Percentiles rank a stretch among this genome's conserved stretches.
Evolutionary conservation across 2,329 filamentous ascomycete species (phyloP).

Genomic region (Fusarium virguliforme): DNA sequence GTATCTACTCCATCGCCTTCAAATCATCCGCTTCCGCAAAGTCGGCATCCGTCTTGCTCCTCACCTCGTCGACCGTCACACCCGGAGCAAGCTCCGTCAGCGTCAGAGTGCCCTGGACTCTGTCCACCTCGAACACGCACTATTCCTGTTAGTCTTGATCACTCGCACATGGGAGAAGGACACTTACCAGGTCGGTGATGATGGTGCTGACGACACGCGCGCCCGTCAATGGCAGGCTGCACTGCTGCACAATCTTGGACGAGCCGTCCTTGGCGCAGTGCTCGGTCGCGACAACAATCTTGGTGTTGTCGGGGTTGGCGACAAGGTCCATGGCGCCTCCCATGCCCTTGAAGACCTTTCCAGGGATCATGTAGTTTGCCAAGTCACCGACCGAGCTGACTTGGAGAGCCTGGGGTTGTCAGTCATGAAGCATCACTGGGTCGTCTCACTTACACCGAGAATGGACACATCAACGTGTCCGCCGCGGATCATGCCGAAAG

Average conservation of each 20-base stretch:
- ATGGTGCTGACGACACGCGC: conserved; percentile 79
- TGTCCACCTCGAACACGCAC: conserved; percentile 81
- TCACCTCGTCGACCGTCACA: conserved; percentile 78
- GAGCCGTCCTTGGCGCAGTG: conserved; percentile 79
- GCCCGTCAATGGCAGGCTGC: conserved; percentile 76
- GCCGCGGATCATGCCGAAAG: conserved; percentile 89
- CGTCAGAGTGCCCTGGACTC: conserved; percentile 73
- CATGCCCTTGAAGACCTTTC: conserved; percentile 91
- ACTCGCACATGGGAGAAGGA: neutral
- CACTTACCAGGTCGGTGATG: conserved; percentile 79
- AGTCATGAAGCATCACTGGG: conserved; percentile 18
- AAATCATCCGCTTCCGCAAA: conserved; percentile 75
- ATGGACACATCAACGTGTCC: conserved; percentile 89
- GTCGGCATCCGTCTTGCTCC: conserved; percentile 78
- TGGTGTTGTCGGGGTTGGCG: conserved; percentile 79
- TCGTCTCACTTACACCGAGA: conserved; percentile 69
- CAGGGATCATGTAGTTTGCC: conserved; percentile 92
- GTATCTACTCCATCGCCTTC: conserved; percentile 61
- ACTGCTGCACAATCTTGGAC: conserved; percentile 77
- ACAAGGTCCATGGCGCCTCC: conserved; percentile 84
- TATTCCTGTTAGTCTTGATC: conserved; percentile 50
- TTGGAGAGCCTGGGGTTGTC: conserved; percentile 73
- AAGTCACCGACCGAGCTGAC: conserved; percentile 85
- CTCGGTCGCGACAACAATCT: conserved; percentile 80
- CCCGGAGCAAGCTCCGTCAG: conserved; percentile 81